Percentiles rank a stretch among this genome's conserved stretches.
Evolutionary conservation across 148 eudicot species (phyloP).

Genomic region (Arctostaphylos glauca): DNA sequence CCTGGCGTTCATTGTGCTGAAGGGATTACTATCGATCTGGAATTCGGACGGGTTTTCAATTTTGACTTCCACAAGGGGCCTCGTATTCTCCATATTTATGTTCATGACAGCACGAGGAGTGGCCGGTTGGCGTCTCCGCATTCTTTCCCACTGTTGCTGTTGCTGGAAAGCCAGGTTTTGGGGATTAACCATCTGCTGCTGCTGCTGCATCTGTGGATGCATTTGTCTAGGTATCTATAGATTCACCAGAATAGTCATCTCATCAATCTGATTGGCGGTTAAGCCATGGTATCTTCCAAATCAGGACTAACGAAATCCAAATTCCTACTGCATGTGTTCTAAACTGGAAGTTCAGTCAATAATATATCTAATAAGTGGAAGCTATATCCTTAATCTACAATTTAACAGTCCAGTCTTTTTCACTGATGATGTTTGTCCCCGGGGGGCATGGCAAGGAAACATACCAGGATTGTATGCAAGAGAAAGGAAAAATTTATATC

Average conservation of each 20-base stretch:
- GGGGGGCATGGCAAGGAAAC: background rate
- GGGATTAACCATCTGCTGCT: slow-evolving; percentile 45
- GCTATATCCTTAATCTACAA: background rate
- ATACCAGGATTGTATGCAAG: background rate
- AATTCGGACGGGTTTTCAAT: slow-evolving; percentile 72
- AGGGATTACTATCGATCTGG: slow-evolving; percentile 60
- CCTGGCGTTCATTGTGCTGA: slow-evolving; percentile 46
- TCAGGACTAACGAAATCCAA: background rate
- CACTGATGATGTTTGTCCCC: too few relatives aligned
- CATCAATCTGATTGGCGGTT: background rate
- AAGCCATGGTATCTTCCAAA: background rate
- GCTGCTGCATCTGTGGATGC: slow-evolving; percentile 54
- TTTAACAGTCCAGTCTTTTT: background rate
- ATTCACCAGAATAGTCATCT: slow-evolving; percentile 8
- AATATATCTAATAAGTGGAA: background rate
- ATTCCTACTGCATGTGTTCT: background rate
- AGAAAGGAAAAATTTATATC: background rate
- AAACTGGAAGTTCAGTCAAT: background rate
- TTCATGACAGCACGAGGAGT: slow-evolving; percentile 59
- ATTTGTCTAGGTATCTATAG: slow-evolving; percentile 64
- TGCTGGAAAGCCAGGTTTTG: slow-evolving; percentile 48
- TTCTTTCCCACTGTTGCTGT: slow-evolving; percentile 45
- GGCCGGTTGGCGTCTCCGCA: slow-evolving; percentile 52
- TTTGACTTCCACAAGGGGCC: slow-evolving; percentile 87
- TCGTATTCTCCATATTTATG: slow-evolving; percentile 43